Evolutionary conservation across 176 grass and related monocot genomes (phyloP).

Genomic region (Oryza rufipogon): DNA sequence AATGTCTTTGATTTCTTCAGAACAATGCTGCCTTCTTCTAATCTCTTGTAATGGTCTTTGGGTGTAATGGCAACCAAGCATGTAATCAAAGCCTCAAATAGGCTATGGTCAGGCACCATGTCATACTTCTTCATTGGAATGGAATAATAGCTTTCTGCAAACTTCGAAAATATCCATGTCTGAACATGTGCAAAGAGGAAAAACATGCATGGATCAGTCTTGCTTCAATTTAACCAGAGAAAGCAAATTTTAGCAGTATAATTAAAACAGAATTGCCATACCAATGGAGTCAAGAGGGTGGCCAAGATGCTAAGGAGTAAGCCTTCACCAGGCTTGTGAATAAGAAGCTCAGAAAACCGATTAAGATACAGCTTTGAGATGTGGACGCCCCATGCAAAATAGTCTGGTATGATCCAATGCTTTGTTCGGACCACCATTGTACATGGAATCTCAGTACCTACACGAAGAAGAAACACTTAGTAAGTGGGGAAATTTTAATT

Average conservation of each 20-base stretch:
- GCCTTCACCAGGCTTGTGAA: conserved; percentile 54
- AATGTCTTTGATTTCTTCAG: conserved; percentile 60
- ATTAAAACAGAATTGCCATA: neutral
- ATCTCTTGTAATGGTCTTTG: conserved; percentile 54
- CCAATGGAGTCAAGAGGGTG: conserved; percentile 42
- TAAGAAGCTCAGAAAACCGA: conserved; percentile 48
- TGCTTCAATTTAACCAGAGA: neutral
- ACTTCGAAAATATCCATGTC: conserved; percentile 57
- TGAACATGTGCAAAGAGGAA: conserved; percentile 3
- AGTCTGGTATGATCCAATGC: conserved; percentile 49
- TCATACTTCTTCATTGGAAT: conserved; percentile 56
- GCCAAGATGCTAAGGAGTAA: conserved; percentile 40
- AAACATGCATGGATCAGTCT: neutral
- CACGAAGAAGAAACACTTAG: neutral
- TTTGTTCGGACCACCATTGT: conserved; percentile 51
- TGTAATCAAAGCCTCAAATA: conserved; percentile 41
- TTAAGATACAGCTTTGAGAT: conserved; percentile 34
- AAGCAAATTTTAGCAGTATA: neutral
- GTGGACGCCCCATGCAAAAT: conserved; percentile 45
- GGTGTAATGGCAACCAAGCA: conserved; percentile 52
- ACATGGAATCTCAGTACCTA: conserved; percentile 43
- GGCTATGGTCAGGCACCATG: conserved; percentile 62
- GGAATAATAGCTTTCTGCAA: conserved; percentile 63
- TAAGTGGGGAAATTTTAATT: neutral
- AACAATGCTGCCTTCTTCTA: conserved; percentile 68